phyloP scores from a whole-genome alignment of 2,329 filamentous ascomycete genomes.

The Xylariaceae sp. region DNA sequence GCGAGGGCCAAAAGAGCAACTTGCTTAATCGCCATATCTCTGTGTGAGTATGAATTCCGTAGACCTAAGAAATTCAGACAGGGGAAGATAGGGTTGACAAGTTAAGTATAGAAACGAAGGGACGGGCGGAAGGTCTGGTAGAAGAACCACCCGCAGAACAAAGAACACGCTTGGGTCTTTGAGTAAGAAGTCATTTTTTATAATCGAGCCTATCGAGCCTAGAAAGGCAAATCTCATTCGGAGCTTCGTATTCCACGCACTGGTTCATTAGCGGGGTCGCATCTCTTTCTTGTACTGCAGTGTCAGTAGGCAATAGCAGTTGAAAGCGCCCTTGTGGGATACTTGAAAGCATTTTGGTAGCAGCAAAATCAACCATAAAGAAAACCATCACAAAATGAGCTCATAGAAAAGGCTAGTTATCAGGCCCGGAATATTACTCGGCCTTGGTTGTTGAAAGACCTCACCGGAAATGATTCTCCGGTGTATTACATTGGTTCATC shows the following conservation, averaged over 20 bases:
- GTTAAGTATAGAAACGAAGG: background rate
- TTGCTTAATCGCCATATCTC: slow-evolving; percentile 30
- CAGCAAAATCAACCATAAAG: background rate
- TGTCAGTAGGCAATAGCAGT: slow-evolving; percentile 1
- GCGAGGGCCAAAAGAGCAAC: slow-evolving; percentile 28
- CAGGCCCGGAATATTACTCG: background rate
- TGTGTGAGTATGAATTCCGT: slow-evolving; percentile 4
- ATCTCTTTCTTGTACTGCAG: background rate
- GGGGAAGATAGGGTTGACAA: background rate
- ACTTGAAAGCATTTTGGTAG: slow-evolving; percentile 13
- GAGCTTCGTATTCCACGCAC: slow-evolving; percentile 18
- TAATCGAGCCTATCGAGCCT: slow-evolving; percentile 3
- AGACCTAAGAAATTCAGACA: background rate
- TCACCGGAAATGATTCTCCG: background rate
- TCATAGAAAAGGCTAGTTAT: background rate
- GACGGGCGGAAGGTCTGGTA: slow-evolving; percentile 5
- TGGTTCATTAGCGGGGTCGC: slow-evolving; percentile 2
- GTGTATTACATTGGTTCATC: no score
- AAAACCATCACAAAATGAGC: background rate
- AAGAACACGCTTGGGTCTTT: slow-evolving; percentile 22
- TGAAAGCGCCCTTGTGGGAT: slow-evolving; percentile 26
- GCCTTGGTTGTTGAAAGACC: background rate
- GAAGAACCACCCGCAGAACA: slow-evolving; percentile 23
- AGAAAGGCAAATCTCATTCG: slow-evolving; percentile 5
- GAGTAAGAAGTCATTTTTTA: slow-evolving; percentile 23